A percentile compares a stretch with the other conserved stretches of the same genome.
These are phyloP conservation scores for Backusella tarrabulga DNA, from an alignment of 192 early-diverging fungal genomes.

Conservation along the genomic window DNA sequence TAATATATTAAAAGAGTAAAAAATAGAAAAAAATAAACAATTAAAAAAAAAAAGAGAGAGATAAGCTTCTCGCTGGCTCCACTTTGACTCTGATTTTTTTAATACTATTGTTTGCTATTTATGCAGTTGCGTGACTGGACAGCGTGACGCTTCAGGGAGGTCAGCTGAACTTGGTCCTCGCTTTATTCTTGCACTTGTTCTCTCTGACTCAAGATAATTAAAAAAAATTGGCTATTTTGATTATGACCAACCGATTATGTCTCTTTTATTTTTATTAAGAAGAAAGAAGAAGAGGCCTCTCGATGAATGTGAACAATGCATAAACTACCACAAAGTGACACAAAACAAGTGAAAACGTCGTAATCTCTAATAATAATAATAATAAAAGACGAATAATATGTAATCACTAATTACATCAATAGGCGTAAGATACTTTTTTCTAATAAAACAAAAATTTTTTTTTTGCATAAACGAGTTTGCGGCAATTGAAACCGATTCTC, in stretches of 20 bases:
- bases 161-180: neutral
- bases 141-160: neutral
- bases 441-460: no score
- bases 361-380: no score
- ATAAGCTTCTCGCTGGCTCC: neutral
- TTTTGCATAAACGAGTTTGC: no score
- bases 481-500: no score
- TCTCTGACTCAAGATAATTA: neutral
- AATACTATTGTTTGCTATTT: neutral
- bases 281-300: no score
- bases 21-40: neutral
- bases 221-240: neutral
- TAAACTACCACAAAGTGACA: no score
- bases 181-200: neutral
- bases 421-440: no score
- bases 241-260: neutral
- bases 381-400: no score
- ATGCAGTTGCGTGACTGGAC: slow-evolving; percentile 5
- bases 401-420: no score
- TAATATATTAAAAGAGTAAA: neutral
- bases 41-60: neutral
- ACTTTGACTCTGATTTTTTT: neutral
- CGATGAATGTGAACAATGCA: no score
- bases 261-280: neutral
- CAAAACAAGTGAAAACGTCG: no score